Evolutionary conservation across 1,139 yeast species (phyloP).

Genomic region (Saccharomyces hybrid): DNA sequence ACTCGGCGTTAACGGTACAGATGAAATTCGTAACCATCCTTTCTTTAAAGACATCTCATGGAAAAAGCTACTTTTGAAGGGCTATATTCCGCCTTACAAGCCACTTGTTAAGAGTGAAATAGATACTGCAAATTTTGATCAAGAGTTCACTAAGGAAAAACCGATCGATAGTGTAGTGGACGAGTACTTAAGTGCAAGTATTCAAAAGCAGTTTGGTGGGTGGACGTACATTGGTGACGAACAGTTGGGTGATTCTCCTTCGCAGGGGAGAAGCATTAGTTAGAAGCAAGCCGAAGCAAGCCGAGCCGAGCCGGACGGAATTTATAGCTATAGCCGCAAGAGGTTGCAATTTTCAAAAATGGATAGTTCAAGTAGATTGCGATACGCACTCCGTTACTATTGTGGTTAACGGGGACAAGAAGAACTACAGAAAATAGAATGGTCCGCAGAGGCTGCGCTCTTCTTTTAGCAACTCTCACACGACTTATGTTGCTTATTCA

Average conservation of each 20-base stretch:
- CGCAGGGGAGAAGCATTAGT: constrained; percentile 23
- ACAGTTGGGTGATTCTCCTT: constrained; percentile 30
- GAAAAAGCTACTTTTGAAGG: constrained; percentile 73
- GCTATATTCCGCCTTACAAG: constrained; percentile 90
- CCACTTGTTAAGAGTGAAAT: constrained; percentile 84
- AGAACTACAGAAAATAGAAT: background rate
- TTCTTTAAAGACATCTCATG: constrained; percentile 90
- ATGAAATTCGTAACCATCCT: constrained; percentile 79
- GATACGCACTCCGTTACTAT: background rate
- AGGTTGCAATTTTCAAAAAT: background rate
- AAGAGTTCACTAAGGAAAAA: constrained; percentile 84
- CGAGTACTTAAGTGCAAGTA: constrained; percentile 77
- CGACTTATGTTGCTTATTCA: background rate
- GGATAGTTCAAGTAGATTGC: background rate
- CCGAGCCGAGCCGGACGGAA: background rate
- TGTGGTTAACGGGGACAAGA: background rate
- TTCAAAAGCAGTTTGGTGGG: constrained; percentile 94
- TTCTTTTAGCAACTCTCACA: background rate
- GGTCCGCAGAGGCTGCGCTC: background rate
- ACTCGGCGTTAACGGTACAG: constrained; percentile 70
- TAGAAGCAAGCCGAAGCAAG: constrained; percentile 4
- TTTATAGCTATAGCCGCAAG: background rate
- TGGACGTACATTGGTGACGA: constrained; percentile 84
- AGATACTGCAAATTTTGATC: constrained; percentile 88
- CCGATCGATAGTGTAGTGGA: constrained; percentile 97